Evolutionary conservation across 371 early-diverging fungal species (phyloP).

Genomic region (Haplosporangium sp.): DNA sequence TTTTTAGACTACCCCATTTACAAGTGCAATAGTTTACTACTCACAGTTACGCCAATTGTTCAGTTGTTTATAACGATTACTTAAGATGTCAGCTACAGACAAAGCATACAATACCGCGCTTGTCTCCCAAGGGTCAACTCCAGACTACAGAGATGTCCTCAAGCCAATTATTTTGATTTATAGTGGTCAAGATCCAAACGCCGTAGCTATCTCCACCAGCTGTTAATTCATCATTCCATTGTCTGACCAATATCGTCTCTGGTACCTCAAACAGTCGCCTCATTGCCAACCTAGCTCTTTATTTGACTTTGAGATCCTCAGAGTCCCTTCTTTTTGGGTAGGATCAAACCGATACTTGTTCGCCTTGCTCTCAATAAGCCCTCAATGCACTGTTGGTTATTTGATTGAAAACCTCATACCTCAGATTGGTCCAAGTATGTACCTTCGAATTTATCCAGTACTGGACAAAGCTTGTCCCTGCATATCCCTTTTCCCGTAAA

Average conservation of each 20-base stretch:
- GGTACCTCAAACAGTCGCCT: slow-evolving; percentile 14
- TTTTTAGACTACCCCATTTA: too few relatives aligned
- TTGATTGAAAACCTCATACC: slow-evolving; percentile 35
- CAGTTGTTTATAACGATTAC: slow-evolving; percentile 26
- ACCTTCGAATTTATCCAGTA: slow-evolving; percentile 44
- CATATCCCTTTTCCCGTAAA: background rate
- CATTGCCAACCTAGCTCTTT: slow-evolving; percentile 25
- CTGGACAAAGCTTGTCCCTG: slow-evolving; percentile 29
- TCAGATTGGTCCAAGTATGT: slow-evolving; percentile 20
- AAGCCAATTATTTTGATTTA: slow-evolving; percentile 28
- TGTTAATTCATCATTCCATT: slow-evolving; percentile 20
- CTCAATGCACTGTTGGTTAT: slow-evolving; percentile 23
- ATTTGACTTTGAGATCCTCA: slow-evolving; percentile 25
- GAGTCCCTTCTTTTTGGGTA: slow-evolving; percentile 24
- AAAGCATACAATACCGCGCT: slow-evolving; percentile 33
- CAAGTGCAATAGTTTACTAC: too few relatives aligned
- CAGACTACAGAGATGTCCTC: slow-evolving; percentile 30
- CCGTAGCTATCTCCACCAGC: slow-evolving; percentile 15
- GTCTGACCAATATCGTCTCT: slow-evolving; percentile 20
- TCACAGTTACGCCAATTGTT: slow-evolving; percentile 18
- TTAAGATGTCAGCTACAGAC: slow-evolving; percentile 17
- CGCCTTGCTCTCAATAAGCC: slow-evolving; percentile 32
- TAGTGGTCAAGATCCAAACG: slow-evolving; percentile 22
- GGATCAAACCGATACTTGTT: slow-evolving; percentile 29
- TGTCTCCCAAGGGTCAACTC: slow-evolving; percentile 22